A percentile compares a stretch with the other conserved stretches of the same genome.
Evolutionary conservation across 352 stramenopile species (phyloP).

Genomic region (Globisporangium alternatum): DNA sequence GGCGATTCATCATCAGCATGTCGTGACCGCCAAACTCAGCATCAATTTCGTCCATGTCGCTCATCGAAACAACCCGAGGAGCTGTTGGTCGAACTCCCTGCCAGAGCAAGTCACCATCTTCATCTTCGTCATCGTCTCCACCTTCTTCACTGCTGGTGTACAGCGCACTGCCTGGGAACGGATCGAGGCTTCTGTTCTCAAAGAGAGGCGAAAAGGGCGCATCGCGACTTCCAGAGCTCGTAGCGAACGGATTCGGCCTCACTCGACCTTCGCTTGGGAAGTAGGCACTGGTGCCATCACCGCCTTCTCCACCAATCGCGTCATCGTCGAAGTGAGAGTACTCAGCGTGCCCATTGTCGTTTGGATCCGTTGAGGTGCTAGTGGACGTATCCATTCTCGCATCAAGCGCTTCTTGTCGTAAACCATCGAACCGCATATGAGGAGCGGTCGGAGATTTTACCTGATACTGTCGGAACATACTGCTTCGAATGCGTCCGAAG

Average conservation of each 20-base stretch:
- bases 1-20: neutral
- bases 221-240: neutral
- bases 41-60: slow-evolving; percentile 10
- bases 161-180: slow-evolving; percentile 25
- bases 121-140: slow-evolving; percentile 10
- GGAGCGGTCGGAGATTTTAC: slow-evolving; percentile 46
- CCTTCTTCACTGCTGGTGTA: slow-evolving; percentile 28
- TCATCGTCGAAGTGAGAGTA: slow-evolving; percentile 8
- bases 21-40: slow-evolving; percentile 5
- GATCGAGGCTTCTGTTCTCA: slow-evolving; percentile 10
- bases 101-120: neutral
- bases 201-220: slow-evolving; percentile 1
- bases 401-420: neutral
- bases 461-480: slow-evolving; percentile 80
- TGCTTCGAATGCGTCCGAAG: slow-evolving; percentile 62
- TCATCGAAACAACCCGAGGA: slow-evolving; percentile 8
- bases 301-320: neutral
- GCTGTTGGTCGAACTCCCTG: neutral
- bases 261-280: neutral
- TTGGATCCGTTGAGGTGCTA: slow-evolving; percentile 6
- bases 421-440: slow-evolving; percentile 7
- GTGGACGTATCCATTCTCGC: neutral
- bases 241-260: slow-evolving; percentile 6
- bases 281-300: neutral
- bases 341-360: neutral